These are phyloP conservation scores for Cladosporium sp. DNA, from an alignment of 2,329 filamentous ascomycete species.

Conservation along the genomic window DNA sequence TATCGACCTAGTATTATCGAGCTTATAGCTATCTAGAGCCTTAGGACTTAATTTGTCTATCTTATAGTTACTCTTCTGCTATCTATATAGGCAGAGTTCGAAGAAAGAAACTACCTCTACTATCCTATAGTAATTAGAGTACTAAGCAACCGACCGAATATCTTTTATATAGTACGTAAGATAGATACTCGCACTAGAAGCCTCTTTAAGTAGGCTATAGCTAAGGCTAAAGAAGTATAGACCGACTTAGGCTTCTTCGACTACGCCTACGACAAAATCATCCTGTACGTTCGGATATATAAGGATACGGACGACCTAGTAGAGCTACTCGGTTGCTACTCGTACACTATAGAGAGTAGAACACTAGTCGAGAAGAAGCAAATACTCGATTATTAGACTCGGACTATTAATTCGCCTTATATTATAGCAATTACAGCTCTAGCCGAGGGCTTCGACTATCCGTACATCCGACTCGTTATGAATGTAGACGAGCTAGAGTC, in stretches of 20 bases:
- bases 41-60: too few species aligned
- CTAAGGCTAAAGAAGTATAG: conserved; percentile 6
- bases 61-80: too few species aligned
- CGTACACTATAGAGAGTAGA: conserved; percentile 13
- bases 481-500: conserved; percentile 22
- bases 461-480: conserved; percentile 19
- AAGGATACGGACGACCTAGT: conserved; percentile 12
- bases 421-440: conserved; percentile 23
- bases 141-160: too few species aligned
- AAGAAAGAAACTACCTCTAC: too few species aligned
- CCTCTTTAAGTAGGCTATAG: conserved; percentile 12
- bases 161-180: too few species aligned
- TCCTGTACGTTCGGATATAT: conserved; percentile 14
- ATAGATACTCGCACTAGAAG: neutral
- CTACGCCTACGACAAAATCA: conserved; percentile 12
- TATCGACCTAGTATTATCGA: too few species aligned
- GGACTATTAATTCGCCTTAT: neutral
- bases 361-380: neutral
- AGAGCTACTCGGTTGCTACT: conserved; percentile 5
- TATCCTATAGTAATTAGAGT: too few species aligned
- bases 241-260: conserved; percentile 15
- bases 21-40: too few species aligned
- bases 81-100: too few species aligned
- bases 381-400: conserved; percentile 12
- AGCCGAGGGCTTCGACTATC: conserved; percentile 19